Evolutionary conservation across 1,284 basidiomycete species (phyloP).

Genomic region (Exobasidium rhododendri): DNA sequence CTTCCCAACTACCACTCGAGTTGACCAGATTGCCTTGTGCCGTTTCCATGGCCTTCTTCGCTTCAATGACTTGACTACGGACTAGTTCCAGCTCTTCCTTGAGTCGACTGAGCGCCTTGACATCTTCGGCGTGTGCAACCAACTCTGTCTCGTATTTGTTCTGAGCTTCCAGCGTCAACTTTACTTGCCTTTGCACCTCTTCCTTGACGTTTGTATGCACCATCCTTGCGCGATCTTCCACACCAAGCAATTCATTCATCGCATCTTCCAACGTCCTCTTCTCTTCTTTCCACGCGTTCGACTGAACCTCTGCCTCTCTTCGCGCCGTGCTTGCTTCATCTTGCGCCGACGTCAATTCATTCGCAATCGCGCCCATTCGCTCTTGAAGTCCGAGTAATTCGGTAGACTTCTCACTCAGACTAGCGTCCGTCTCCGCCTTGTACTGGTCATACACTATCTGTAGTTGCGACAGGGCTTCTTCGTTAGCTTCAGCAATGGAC

Average conservation of each 20-base stretch:
- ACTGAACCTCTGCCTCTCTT: constrained; percentile 62
- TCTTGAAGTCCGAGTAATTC: constrained; percentile 67
- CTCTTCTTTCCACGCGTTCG: constrained; percentile 68
- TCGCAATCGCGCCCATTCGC: constrained; percentile 62
- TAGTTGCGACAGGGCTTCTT: constrained; percentile 69
- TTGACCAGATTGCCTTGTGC: constrained; percentile 68
- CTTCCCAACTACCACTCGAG: constrained; percentile 74
- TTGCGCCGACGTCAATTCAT: constrained; percentile 63
- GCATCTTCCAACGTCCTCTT: constrained; percentile 50
- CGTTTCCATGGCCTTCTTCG: constrained; percentile 71
- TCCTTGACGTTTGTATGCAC: constrained; percentile 62
- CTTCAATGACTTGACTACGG: constrained; percentile 61
- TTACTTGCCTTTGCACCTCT: constrained; percentile 61
- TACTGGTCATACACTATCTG: constrained; percentile 75
- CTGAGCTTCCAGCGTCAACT: constrained; percentile 74
- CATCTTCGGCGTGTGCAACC: constrained; percentile 75
- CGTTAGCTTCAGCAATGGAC: constrained; percentile 75
- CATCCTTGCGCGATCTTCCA: constrained; percentile 38
- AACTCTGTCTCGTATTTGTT: constrained; percentile 75
- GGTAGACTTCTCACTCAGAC: constrained; percentile 61
- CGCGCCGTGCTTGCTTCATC: constrained; percentile 64
- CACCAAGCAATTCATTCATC: constrained; percentile 40
- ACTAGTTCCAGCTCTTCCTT: constrained; percentile 64
- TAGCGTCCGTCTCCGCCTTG: constrained; percentile 30
- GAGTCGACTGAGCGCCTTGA: constrained; percentile 52